Evolutionary conservation across 208 protist species (phyloP).

Genomic region (Trypanosoma conorhini): DNA sequence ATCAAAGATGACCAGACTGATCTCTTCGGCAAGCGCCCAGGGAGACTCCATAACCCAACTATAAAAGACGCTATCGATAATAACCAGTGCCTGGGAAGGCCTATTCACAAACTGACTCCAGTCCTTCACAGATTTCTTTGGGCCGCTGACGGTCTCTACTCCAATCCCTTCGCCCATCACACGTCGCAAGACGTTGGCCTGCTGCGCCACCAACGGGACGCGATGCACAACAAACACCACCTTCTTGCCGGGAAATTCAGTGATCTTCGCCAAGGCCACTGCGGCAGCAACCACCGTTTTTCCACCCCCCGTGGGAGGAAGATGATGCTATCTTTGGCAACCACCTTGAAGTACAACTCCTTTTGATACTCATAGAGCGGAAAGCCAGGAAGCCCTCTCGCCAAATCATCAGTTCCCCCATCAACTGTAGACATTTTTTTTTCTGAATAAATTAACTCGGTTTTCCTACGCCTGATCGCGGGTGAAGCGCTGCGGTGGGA

Average conservation of each 20-base stretch:
- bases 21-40: constrained; percentile 11
- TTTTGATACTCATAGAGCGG: constrained; percentile 44
- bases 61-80: constrained; percentile 41
- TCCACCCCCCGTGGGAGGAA: constrained; percentile 60
- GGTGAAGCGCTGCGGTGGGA: not conserved
- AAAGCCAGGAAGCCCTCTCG: constrained; percentile 1
- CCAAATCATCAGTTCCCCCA: not conserved
- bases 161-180: constrained; percentile 3
- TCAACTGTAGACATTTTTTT: not conserved
- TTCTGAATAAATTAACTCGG: no score
- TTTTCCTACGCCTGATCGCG: not conserved
- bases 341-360: constrained; percentile 42
- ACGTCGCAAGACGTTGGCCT: constrained; percentile 24
- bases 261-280: constrained; percentile 15
- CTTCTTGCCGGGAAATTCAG: constrained; percentile 15
- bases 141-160: constrained; percentile 23
- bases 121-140: constrained; percentile 17
- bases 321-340: constrained; percentile 41
- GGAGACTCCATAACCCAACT: constrained; percentile 26
- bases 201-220: constrained; percentile 43
- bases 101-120: constrained; percentile 2
- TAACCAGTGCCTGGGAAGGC: constrained; percentile 33
- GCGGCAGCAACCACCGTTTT: constrained; percentile 65
- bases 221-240: constrained; percentile 59
- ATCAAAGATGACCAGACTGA: constrained; percentile 54